Evolutionary conservation across 345 rosid genomes (phyloP), one percentile per base, ranked within the genome.

Genomic region (Eucalyptus regnans): DNA sequence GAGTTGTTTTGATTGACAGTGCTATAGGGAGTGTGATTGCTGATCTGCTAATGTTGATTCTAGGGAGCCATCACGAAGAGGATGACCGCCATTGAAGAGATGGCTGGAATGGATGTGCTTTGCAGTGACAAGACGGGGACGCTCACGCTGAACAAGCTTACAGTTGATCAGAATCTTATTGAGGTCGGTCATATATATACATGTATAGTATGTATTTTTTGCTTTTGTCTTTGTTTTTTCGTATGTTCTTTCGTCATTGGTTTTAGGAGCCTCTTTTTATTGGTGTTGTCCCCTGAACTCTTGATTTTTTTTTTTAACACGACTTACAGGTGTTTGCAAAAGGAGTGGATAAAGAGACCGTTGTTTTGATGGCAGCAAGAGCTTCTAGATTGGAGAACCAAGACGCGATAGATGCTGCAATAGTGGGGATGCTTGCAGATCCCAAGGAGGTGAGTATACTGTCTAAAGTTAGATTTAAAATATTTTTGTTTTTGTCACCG

Each of bases 31-130:
- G 27, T 16, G 87, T 41, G 87, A 85, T 90, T 29, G 48, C 46
- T 83, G 81, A 79, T 89, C 88, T 92, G 86, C 46, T 60, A 41
- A 54, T 87, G 56, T 31, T n/a, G 33, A 80, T 51, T 92, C 41
- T 92, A 97, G 99, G 99, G 99, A 88, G 99, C 99, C 87, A 98
- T 98, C 91, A 98, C 99, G 7, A 98, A 98, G 95, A 95, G 99
- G 92, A 98, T 98, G 99, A 98, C 99, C 23, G 99, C 99, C 50
- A 97, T 98, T 80, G 99, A 98, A 91, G 99, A 98, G 92, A 98
- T 98, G 99, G 99, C 99, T 25, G 99, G 99, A 91, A 97, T 97
- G 99, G 99, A 97, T 89, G 99, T 97, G 89, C 98, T 97, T 90
- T 96, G 99, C 92, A 97, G 99, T 91, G 99, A 98, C 93, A 98